Base-by-base conservation (phyloP, 148 eudicot species). In the Rhododendron mucronatum region DNA sequence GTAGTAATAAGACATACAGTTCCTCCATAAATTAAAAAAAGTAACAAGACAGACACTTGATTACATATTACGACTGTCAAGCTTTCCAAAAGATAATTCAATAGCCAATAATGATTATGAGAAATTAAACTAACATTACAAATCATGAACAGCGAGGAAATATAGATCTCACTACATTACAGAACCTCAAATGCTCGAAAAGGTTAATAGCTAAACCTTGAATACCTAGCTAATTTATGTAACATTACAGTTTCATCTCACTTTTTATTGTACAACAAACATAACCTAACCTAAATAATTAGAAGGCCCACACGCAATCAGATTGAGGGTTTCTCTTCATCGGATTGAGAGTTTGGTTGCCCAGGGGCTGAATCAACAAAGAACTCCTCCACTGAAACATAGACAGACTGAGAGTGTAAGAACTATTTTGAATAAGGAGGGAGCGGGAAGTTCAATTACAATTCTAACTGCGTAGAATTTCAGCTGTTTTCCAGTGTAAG, bases 351-450 rank as follows among this genome's bases (percentile, higher is more conserved):
- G 53, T 83, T 71, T 67, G 91, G 89, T 67, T 89, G 96, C 65
- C 93, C 97, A 1, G 99, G 99, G 63, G 93, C 88, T 21, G 95
- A 92, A 91, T 94, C 99, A 59, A 94, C 98, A 75, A 97, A 95
- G 91, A 95, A 97, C 93, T 97, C 98, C 86, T 95, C 98, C 61
- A 95, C 96, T 95, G 98, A 85, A 89, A 87, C 82, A 77, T 86
- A 83, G 82, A 50, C 83, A 90, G 84, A 83, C 55, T 10, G 13
- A 13, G 18, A 74, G 26, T 21, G 51, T 84, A 14, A 89, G 82
- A 82, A 28, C n/a, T 74, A 63, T 39, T 50, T 39, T 50, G 37
- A 45, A 50, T 16, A 23, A 37, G 7, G 76, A 78, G 20, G 48
- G 48, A 37, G 28, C 10, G 39, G 47, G 67, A 33, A 35, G 57